Percentiles rank a stretch among this genome's conserved stretches.
Evolutionary conservation across 2,329 filamentous ascomycete species (phyloP).

Genomic region (Ophiosphaerella narmari): DNA sequence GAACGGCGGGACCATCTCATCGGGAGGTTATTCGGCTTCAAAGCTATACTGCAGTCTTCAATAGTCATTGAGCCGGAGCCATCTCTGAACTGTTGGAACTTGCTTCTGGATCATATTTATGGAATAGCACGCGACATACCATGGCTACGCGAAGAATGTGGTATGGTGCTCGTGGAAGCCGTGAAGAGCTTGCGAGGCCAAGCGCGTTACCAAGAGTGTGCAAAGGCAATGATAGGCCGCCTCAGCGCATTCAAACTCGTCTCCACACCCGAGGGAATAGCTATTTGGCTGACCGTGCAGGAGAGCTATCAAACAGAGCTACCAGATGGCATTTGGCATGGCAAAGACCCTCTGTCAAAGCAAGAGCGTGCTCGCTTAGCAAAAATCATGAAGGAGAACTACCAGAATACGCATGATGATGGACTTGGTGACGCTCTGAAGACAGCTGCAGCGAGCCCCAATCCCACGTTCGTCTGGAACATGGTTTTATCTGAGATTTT

Average conservation of each 20-base stretch:
- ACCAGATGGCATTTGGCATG: constrained; percentile 73
- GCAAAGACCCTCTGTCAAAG: constrained; percentile 71
- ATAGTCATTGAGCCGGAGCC: constrained; percentile 66
- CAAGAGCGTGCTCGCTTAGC: constrained; percentile 72
- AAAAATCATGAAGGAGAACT: constrained; percentile 79
- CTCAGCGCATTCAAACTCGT: constrained; percentile 69
- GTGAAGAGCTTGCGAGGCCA: constrained; percentile 59
- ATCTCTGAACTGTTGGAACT: constrained; percentile 62
- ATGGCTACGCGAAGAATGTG: constrained; percentile 88
- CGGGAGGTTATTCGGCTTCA: constrained; percentile 83
- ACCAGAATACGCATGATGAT: constrained; percentile 55
- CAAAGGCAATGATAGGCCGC: constrained; percentile 65
- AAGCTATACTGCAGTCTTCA: constrained; percentile 80
- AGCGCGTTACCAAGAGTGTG: constrained; percentile 58
- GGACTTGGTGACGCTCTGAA: constrained; percentile 54
- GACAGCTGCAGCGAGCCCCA: constrained; percentile 76
- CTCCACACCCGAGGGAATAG: constrained; percentile 85
- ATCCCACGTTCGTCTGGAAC: constrained; percentile 87
- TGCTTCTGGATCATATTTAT: constrained; percentile 73
- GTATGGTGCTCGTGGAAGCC: constrained; percentile 77
- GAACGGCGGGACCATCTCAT: constrained; percentile 86
- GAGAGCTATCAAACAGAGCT: constrained; percentile 67
- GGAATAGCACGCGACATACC: constrained; percentile 79
- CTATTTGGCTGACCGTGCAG: constrained; percentile 78
- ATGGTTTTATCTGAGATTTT: constrained; percentile 64